Base-by-base conservation (phyloP, 257 asterid species). In the Lavandula angustifolia region DNA sequence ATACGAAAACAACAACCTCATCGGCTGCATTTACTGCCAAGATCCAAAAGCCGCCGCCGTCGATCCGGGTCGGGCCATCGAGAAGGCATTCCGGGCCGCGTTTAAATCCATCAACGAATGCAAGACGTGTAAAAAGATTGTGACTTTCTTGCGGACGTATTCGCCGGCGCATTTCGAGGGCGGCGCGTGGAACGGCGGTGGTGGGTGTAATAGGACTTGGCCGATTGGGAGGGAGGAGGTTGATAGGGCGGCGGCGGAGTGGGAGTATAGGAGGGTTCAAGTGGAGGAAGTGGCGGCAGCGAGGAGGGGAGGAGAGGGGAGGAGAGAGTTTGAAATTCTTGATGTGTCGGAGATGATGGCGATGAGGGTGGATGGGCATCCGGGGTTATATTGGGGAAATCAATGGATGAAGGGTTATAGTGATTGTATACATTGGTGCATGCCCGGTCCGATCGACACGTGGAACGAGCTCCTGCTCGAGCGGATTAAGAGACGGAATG, bases 381-480 rank as follows among this genome's bases (percentile, higher is more conserved):
- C 87, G 2, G 85, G 79, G 1, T 17, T 54, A 53, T 22, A 74
- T 41, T 75, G 76, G 78, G 83, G 83, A 1, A 72, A 79, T 9
- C 35, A 22, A 53, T 79, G 85, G 82, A 75, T 67, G 75, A 77
- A 81, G 54, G 83, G 81, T 1, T 74, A 69, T 50, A 81, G 65
- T 16, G 85, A 82, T 52, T 84, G 91, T 16, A 66, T 79, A 6
- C 91, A 81, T 57, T 84, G 91, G 87, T 84, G 91, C 58, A n/a
- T 81, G 11, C 87, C 91, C 0, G 87, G 87, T 9, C 91, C 52
- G 75, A 79, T 54, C 78, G 27, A 22, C 27, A 22, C 27, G 27
- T 22, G 27, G 27, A 22, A 22, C 27, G 27, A 22, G 27, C 27
- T 84, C 61, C 46, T 84, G 69, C 67, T 83, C 13, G 82, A 82